Evolutionary conservation across 116 monocot genomes (phyloP), one percentile per base, ranked within the genome.

Genomic region (Phalaenopsis hybrid): DNA sequence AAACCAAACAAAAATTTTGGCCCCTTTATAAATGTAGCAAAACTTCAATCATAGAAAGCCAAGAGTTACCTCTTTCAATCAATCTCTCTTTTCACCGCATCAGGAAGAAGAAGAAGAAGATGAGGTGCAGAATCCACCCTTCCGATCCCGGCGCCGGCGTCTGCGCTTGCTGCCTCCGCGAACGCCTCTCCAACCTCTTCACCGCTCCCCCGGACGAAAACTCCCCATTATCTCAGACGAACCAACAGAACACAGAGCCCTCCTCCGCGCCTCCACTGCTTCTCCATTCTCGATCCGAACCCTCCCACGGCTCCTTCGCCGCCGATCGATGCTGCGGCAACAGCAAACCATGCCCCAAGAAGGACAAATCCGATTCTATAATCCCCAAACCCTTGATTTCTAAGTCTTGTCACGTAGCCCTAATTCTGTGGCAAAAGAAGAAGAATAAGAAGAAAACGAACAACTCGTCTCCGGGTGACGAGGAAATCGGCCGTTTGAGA

Each of bases 121-220:
- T 83, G 87, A 92, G 81, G 90, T 94, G 94, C 88, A 83, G 83
- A 78, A 45, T 16, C 57, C 94, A 94, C 69, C 88, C 88, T 0
- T 85, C 80, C 81, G 88, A 88, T 73, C 73, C 31, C 57, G 85
- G 80, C 77, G 82, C 57, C 48, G 88, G 92, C 67, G 90, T 94
- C 52, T 94, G 94, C 83, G 89, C 94, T 69, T 76, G 86, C 55
- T 94, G 94, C 85, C 94, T 94, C 81, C 92, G 92, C 28, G 89
- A 90, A 33, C 94, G 94, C 78, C 89, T 94, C n/a, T 81, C 86
- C 41, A 83, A 81, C 50, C 82, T 92, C 41, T 33, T 79, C 45
- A 79, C 81, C 41, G 78, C 76, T 12, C 73, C 83, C 51, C 44
- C 70, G 3, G 75, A 45, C 25, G 79, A 73, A n/a, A 2, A 7